A percentile compares a stretch with the other conserved stretches of the same genome.
Conservation (phyloP, 2,329 filamentous ascomycete genomes). For the Phialophora expanda region DNA sequence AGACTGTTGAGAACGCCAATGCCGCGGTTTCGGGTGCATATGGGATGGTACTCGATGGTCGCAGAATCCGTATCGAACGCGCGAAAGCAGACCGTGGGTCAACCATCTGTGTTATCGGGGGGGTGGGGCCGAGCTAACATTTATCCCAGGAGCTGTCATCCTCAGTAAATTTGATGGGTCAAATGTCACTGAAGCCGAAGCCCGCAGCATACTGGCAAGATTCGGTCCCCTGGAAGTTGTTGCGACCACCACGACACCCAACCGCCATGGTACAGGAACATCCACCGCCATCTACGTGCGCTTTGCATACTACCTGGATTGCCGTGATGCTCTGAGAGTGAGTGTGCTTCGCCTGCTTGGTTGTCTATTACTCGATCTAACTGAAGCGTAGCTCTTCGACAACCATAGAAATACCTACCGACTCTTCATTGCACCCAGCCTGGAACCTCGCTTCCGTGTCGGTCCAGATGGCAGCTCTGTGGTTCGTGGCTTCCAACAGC, state of each 20-base stretch:
- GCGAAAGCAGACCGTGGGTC: slow-evolving; percentile 38
- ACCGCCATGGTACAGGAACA: slow-evolving; percentile 14
- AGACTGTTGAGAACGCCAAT: slow-evolving; percentile 43
- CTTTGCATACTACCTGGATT: slow-evolving; percentile 40
- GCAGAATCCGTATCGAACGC: slow-evolving; percentile 37
- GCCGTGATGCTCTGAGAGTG: slow-evolving; percentile 38
- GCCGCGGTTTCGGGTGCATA: slow-evolving; percentile 35
- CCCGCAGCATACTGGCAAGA: slow-evolving; percentile 30
- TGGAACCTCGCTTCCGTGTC: slow-evolving; percentile 30
- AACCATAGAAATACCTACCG: slow-evolving; percentile 27
- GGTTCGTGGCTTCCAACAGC: slow-evolving; percentile 23
- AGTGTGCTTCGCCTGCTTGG: background rate
- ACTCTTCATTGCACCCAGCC: slow-evolving; percentile 29
- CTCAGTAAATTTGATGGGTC: slow-evolving; percentile 33
- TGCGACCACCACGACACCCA: slow-evolving; percentile 22
- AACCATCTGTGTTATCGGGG: background rate
- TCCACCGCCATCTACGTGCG: slow-evolving; percentile 34
- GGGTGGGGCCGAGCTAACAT: slow-evolving; percentile 17
- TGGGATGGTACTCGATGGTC: slow-evolving; percentile 35
- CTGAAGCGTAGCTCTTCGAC: slow-evolving; percentile 25
- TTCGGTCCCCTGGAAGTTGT: slow-evolving; percentile 36
- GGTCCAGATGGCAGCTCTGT: slow-evolving; percentile 18
- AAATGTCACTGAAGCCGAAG: slow-evolving; percentile 32
- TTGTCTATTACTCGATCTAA: slow-evolving; percentile 1
- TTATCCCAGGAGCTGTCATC: slow-evolving; percentile 34